A percentile compares a stretch with the other conserved stretches of the same genome.
These are phyloP conservation scores for Aspergillus texensis DNA, from an alignment of 2,329 filamentous ascomycete species.

Conservation along the genomic window DNA sequence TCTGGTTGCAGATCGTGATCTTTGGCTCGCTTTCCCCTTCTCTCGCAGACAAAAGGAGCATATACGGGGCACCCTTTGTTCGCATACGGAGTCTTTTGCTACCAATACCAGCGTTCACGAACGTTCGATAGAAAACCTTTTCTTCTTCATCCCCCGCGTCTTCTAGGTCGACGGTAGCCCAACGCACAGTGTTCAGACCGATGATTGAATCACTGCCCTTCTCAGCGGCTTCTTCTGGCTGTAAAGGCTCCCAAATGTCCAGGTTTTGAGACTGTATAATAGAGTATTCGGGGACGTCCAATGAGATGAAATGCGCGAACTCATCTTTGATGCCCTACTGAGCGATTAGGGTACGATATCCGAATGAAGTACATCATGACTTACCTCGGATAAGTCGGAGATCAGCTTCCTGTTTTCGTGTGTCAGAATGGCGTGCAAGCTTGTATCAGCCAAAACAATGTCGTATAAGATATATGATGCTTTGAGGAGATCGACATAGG, in stretches of 20 bases:
- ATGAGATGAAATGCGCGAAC: constrained; percentile 27
- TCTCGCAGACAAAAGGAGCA: constrained; percentile 32
- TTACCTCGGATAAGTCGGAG: constrained; percentile 33
- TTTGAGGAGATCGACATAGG: constrained; percentile 36
- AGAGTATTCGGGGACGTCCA: constrained; percentile 30
- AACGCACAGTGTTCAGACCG: constrained; percentile 28
- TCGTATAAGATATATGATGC: constrained; percentile 36
- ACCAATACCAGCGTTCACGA: constrained; percentile 37
- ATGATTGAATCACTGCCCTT: constrained; percentile 18
- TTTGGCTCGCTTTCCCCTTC: constrained; percentile 37
- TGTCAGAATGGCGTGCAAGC: constrained; percentile 20
- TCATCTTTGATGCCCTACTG: constrained; percentile 31
- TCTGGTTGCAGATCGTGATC: constrained; percentile 36
- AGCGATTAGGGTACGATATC: neutral
- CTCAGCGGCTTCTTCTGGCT: constrained; percentile 29
- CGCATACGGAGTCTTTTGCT: constrained; percentile 34
- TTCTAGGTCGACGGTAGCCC: constrained; percentile 34
- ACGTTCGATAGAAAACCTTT: constrained; percentile 31
- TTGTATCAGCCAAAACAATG: constrained; percentile 30
- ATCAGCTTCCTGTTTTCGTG: constrained; percentile 37
- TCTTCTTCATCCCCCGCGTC: constrained; percentile 35
- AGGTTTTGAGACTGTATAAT: constrained; percentile 26
- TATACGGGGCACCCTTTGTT: constrained; percentile 35
- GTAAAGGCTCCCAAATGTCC: constrained; percentile 34
- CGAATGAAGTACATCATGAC: neutral